phyloP scores from a whole-genome alignment of 2,329 filamentous ascomycete genomes.

The Periconia macrospinosa region DNA sequence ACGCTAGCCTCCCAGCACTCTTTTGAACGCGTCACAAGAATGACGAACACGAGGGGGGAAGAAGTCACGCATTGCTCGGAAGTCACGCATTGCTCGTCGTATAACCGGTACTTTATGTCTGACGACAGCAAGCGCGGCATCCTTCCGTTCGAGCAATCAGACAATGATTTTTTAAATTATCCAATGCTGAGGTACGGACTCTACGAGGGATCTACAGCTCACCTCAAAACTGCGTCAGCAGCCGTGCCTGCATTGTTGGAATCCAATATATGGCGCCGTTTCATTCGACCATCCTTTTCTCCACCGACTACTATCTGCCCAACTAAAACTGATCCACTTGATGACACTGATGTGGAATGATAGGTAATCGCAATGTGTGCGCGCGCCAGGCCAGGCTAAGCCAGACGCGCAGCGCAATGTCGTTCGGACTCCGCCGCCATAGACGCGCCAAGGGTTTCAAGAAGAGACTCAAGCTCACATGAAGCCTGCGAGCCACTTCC shows the following conservation, averaged over 20 bases:
- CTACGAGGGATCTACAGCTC: not conserved
- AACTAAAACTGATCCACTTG: not conserved
- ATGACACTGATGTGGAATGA: not conserved
- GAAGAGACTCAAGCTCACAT: not conserved
- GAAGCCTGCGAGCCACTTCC: not conserved
- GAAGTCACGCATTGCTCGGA: too few species aligned
- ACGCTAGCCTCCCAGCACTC: not conserved
- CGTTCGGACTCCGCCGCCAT: not conserved
- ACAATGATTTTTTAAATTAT: not conserved
- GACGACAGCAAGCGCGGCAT: not conserved
- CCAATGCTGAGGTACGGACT: not conserved
- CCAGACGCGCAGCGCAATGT: not conserved
- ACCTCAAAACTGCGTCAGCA: not conserved
- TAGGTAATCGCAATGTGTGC: not conserved
- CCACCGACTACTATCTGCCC: not conserved
- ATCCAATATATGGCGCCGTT: not conserved
- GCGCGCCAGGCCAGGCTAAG: not conserved
- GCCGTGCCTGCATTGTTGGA: not conserved
- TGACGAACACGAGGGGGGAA: too few species aligned
- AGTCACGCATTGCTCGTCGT: not conserved
- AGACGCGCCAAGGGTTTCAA: not conserved
- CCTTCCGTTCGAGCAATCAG: not conserved
- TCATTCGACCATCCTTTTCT: not conserved
- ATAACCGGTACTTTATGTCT: not conserved
- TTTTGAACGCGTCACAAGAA: not conserved